A percentile compares a stretch with the other conserved stretches of the same genome.
These are phyloP conservation scores for Ilex aquifolium DNA, from an alignment of 257 asterid species.

Conservation along the genomic window DNA sequence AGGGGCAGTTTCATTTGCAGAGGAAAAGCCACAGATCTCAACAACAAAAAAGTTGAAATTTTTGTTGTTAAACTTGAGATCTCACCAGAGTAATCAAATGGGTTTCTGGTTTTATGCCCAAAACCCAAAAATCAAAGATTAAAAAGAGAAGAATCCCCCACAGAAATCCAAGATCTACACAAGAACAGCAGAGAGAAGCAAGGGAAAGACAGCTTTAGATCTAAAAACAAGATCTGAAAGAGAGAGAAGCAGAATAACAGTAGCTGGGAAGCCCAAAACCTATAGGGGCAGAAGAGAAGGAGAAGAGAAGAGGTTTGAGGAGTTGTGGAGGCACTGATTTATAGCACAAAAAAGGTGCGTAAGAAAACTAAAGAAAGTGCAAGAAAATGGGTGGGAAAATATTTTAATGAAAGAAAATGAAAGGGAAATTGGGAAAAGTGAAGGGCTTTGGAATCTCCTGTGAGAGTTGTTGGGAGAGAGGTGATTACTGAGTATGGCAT, in stretches of 20 bases:
- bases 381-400: slow-evolving; percentile 4
- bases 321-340: slow-evolving; percentile 29
- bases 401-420: neutral
- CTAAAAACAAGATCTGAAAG: neutral
- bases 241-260: slow-evolving; percentile 19
- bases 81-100: neutral
- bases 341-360: slow-evolving; percentile 38
- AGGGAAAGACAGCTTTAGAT: neutral
- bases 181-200: neutral
- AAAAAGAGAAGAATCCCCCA: neutral
- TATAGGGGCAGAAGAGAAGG: slow-evolving; percentile 13
- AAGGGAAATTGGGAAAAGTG: slow-evolving; percentile 11
- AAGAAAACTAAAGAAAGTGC: slow-evolving; percentile 4
- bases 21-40: slow-evolving; percentile 8
- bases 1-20: slow-evolving; percentile 4
- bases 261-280: slow-evolving; percentile 3
- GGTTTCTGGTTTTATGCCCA: neutral
- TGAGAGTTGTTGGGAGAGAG: slow-evolving; percentile 17
- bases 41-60: slow-evolving; percentile 2
- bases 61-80: slow-evolving; percentile 2
- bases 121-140: neutral
- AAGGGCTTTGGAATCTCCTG: slow-evolving; percentile 32
- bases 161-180: neutral
- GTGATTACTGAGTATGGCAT: slow-evolving; percentile 8
- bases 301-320: slow-evolving; percentile 52